Evolutionary conservation across 2,329 filamentous ascomycete genomes (phyloP), one percentile per base, ranked within the genome.

Genomic region (Epichloe gansuensis): DNA sequence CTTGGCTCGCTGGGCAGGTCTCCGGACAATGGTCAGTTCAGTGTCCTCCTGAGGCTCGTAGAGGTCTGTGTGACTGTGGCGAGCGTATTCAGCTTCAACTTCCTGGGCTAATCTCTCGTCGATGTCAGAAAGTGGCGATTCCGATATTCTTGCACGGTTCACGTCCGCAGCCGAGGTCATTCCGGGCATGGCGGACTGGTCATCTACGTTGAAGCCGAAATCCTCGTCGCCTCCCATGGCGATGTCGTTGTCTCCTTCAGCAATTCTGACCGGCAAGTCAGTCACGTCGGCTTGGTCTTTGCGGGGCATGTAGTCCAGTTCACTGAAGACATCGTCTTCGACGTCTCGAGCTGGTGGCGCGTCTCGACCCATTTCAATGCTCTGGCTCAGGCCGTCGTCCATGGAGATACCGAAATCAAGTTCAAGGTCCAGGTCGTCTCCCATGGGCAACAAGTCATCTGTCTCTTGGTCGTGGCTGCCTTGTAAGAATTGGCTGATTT

Each of bases 281-380:
- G 83, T 80, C 46, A 72, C 75, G 25, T 79, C 78, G 17, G 66
- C 69, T 51, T 76, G 71, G 34, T 76, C 76, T 59, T 85, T 70
- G 46, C 72, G 74, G 9, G 76, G 65, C 54, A 77, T 72, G 5
- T 80, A 68, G 57, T 84, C 81, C 39, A 84, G 62, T 53, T 87
- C 83, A 56, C 77, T 78, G 54, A 84, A 71, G 50, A 90, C 79
- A 57, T 87, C 82, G 40, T 87, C 83, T 57, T 87, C 87, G 21
- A 84, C 69, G 2, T 81, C 73, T 45, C 80, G 76, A 25, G 84
- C 74, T 15, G 80, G 75, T 4, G 87, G 83, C 21, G 87, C 90
- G 59, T 95, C 85, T 82, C 91, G 86, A 63, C 91, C 93, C 60
- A 89, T 76, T 82, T 98, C 93, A 53, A 96, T 83, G 61, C 84